Base-by-base conservation (phyloP, 2,329 filamentous ascomycete genomes). In the Hypoxylon sp. region DNA sequence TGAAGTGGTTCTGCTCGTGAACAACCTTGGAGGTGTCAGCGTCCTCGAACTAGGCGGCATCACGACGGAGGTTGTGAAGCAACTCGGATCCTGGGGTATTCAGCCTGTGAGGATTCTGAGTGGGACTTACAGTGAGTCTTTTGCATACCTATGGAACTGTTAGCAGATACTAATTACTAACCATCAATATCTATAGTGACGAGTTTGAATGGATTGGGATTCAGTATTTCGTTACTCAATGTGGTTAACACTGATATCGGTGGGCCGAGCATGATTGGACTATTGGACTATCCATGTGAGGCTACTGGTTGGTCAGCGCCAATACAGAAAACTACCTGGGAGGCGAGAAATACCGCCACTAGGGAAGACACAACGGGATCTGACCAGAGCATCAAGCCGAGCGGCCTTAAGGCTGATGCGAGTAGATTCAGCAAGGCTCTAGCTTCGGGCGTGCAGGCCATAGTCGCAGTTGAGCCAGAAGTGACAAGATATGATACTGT, bases 401-500 rank as follows among this genome's bases (percentile, higher is more conserved):
- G 84, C 65, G 83, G 80, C 2, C 76, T 88, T 57, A 83, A 77
- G 73, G 82, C 88, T 61, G 86, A 93, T 67, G 78, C 83, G 11
- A 73, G 71, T 14, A 70, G 77, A 2, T 83, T 87, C 9, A 85
- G 83, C 63, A 78, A 81, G 25, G 83, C 83, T 4, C 80, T 94
- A 41, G 83, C 78, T 19, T 81, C 79, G 14, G 91, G 84, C 0
- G 81, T 93, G 14, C 80, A 90, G 51, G 83, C 82, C 34, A 81
- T 94, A 12, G 85, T 93, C 67, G 83, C 81, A 0, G 90, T 84
- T 1, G 91, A 94, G 76, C 88, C 90, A 1, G 89, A 92, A 53
- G 84, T 93, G 53, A 93, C 91, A 0, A 85, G 82, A 52, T 93
- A 88, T 73, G 91, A 93, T 75, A 96, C 93, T 0, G 88, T 96